Conservation (phyloP, 1,139 yeast species). For the Lodderomyces beijingensis region DNA sequence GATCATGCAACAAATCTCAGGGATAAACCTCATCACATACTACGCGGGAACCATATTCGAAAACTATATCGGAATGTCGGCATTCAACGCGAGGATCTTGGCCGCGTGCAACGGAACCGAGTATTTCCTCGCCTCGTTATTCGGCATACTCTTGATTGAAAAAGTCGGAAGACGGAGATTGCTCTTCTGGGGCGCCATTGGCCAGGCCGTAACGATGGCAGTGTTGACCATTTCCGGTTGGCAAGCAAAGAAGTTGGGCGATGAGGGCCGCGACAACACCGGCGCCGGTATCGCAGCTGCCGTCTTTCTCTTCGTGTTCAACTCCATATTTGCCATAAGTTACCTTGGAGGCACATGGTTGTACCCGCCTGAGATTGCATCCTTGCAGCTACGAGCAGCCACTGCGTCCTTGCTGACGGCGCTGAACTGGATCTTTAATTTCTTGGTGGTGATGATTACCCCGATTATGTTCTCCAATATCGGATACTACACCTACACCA, state of each 20-base stretch:
- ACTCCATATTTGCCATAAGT: conserved; percentile 27
- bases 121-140: conserved; percentile 38
- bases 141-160: conserved; percentile 46
- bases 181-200: conserved; percentile 50
- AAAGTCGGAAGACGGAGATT: conserved; percentile 50
- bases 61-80: conserved; percentile 35
- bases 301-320: conserved; percentile 33
- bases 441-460: conserved; percentile 30
- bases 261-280: conserved; percentile 13
- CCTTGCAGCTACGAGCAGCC: conserved; percentile 33
- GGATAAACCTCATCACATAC: conserved; percentile 17
- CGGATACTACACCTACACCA: conserved; percentile 29
- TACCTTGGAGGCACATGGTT: conserved; percentile 39
- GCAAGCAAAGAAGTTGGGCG: conserved; percentile 18
- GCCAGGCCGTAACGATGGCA: conserved; percentile 36
- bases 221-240: conserved; percentile 27
- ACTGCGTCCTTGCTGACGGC: conserved; percentile 35
- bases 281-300: conserved; percentile 32
- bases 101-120: conserved; percentile 37
- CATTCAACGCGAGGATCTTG: conserved; percentile 32
- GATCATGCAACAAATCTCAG: conserved; percentile 42
- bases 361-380: conserved; percentile 36
- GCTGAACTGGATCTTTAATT: conserved; percentile 35
- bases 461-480: conserved; percentile 31
- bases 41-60: conserved; percentile 47